phyloP scores from a whole-genome alignment of 1,139 yeast genomes.

The Pichia sp. region DNA sequence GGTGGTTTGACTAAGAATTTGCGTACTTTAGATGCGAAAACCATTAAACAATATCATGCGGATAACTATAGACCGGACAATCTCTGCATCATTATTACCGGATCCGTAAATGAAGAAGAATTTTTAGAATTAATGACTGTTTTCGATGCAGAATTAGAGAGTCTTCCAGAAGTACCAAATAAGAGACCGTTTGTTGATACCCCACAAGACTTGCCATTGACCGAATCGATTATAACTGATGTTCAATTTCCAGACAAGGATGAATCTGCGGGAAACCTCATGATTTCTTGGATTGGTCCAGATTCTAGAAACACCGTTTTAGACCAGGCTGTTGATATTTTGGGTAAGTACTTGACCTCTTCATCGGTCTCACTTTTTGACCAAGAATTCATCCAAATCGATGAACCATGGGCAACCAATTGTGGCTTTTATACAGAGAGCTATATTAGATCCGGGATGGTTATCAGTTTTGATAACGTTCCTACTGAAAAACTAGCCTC shows the following conservation, averaged over 20 bases:
- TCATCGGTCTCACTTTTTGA: constrained; percentile 63
- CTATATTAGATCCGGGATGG: constrained; percentile 50
- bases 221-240: constrained; percentile 32
- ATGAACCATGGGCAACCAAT: constrained; percentile 74
- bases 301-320: constrained; percentile 40
- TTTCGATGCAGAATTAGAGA: constrained; percentile 54
- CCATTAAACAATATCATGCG: constrained; percentile 69
- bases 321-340: constrained; percentile 60
- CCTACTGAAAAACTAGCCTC: constrained; percentile 56
- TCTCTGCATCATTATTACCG: constrained; percentile 73
- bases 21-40: constrained; percentile 62
- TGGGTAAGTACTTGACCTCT: constrained; percentile 73
- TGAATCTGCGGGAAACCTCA: constrained; percentile 73
- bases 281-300: constrained; percentile 83
- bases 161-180: constrained; percentile 29
- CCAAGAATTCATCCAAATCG: constrained; percentile 67
- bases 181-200: constrained; percentile 82
- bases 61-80: constrained; percentile 75
- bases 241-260: constrained; percentile 86
- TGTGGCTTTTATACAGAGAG: constrained; percentile 65
- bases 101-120: constrained; percentile 71
- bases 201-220: constrained; percentile 32
- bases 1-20: constrained; percentile 84
- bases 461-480: constrained; percentile 60
- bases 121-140: constrained; percentile 49